A percentile compares a stretch with the other conserved stretches of the same genome.
Conservation (phyloP, 495 filamentous ascomycete genomes). For the Penicillium psychrofluorescens region DNA sequence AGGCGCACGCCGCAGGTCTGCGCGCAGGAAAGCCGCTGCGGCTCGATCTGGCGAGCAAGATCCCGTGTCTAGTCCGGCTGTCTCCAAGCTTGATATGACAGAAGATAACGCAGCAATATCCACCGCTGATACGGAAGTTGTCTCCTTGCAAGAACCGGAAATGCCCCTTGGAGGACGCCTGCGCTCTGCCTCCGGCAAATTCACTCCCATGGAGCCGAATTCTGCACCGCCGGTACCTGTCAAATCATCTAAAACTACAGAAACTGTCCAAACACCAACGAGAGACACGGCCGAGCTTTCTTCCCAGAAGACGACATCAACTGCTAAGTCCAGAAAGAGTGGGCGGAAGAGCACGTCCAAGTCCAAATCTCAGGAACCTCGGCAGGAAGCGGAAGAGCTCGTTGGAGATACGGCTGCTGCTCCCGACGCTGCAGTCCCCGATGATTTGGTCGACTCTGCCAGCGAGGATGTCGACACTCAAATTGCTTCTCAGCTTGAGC, state of each 20-base stretch:
- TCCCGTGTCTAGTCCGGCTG: constrained; percentile 1
- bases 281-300: neutral
- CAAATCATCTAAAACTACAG: neutral
- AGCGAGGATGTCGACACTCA: constrained; percentile 38
- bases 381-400: neutral
- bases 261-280: constrained; percentile 1
- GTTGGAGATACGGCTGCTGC: neutral
- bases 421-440: neutral
- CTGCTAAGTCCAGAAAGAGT: constrained; percentile 1
- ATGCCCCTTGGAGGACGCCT: constrained; percentile 20
- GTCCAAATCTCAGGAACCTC: neutral
- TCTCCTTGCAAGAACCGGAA: constrained; percentile 4
- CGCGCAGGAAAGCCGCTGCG: constrained; percentile 9
- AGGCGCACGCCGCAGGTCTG: constrained; percentile 6
- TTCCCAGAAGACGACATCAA: neutral
- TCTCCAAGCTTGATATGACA: constrained; percentile 4
- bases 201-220: constrained; percentile 2
- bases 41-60: constrained; percentile 2
- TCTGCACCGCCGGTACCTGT: neutral
- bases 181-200: constrained; percentile 22
- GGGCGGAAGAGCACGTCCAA: neutral
- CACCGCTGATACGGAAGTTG: neutral
- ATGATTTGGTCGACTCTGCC: constrained; percentile 19
- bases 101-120: constrained; percentile 1
- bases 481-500: constrained; percentile 37